Percentiles rank a stretch among this genome's conserved stretches.
These are phyloP conservation scores for Cardamine resedifolia DNA, from an alignment of 345 rosid genomes.

Conservation along the genomic window DNA sequence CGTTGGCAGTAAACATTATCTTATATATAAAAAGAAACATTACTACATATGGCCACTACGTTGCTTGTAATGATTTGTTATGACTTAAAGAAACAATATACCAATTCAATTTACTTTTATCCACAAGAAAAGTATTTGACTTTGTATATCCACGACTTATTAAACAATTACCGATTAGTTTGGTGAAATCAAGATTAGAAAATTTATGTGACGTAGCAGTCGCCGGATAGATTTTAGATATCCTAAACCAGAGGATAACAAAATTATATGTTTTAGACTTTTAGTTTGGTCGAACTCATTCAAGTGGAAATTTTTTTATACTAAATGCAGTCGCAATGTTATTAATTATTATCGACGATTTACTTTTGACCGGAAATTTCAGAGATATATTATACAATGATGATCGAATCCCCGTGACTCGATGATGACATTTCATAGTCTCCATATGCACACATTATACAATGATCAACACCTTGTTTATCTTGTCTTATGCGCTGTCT, in stretches of 20 bases:
- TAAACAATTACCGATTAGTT: neutral
- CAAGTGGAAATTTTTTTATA: neutral
- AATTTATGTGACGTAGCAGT: neutral
- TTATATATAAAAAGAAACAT: neutral
- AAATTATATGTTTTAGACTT: neutral
- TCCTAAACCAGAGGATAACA: neutral
- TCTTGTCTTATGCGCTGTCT: neutral
- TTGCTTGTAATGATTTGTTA: slow-evolving; percentile 11
- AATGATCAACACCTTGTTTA: neutral
- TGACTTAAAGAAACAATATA: neutral
- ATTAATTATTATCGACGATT: neutral
- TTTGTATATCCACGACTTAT: neutral
- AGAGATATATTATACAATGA: neutral
- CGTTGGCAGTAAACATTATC: slow-evolving; percentile 10
- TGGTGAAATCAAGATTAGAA: neutral
- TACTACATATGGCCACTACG: neutral
- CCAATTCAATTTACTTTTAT: neutral
- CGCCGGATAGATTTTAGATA: neutral
- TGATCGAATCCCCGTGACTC: neutral
- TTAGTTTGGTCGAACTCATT: neutral
- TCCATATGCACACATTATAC: neutral
- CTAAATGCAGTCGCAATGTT: neutral
- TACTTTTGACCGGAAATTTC: neutral
- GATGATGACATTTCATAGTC: neutral
- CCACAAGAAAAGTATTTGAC: neutral